Evolutionary conservation across 768 basidiomycete species (phyloP).

Genomic region (Chiua virens): DNA sequence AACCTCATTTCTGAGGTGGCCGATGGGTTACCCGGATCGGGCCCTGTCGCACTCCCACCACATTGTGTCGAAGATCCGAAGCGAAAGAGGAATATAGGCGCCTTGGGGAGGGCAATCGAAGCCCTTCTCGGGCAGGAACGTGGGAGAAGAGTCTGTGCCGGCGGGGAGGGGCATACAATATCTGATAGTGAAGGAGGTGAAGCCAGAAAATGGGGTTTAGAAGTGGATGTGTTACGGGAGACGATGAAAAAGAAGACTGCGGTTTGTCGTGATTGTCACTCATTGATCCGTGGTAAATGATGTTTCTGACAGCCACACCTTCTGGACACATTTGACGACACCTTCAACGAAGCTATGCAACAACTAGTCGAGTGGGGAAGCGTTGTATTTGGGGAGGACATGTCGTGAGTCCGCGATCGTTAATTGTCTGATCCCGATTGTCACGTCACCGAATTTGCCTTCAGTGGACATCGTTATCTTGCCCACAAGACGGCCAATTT

Average conservation of each 20-base stretch:
- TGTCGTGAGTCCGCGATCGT: constrained; percentile 50
- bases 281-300: constrained; percentile 13
- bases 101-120: constrained; percentile 72
- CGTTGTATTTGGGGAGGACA: constrained; percentile 63
- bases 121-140: constrained; percentile 59
- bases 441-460: constrained; percentile 19
- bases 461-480: constrained; percentile 70
- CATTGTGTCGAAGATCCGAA: constrained; percentile 76
- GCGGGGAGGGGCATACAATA: constrained; percentile 36
- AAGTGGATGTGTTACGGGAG: constrained; percentile 56
- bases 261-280: constrained; percentile 37
- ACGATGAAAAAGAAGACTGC: constrained; percentile 56
- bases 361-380: constrained; percentile 75
- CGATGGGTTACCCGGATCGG: constrained; percentile 74
- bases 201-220: constrained; percentile 75
- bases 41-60: constrained; percentile 76
- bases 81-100: constrained; percentile 71
- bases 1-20: constrained; percentile 45
- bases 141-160: constrained; percentile 63
- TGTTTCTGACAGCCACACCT: constrained; percentile 49
- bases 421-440: constrained; percentile 22
- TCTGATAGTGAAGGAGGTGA: constrained; percentile 59
- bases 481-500: constrained; percentile 72
- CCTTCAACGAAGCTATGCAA: constrained; percentile 77
- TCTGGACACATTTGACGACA: constrained; percentile 62